Evolutionary conservation across 2,329 filamentous ascomycete genomes (phyloP), one percentile per base, ranked within the genome.

Genomic region (Diaporthe ilicicola): DNA sequence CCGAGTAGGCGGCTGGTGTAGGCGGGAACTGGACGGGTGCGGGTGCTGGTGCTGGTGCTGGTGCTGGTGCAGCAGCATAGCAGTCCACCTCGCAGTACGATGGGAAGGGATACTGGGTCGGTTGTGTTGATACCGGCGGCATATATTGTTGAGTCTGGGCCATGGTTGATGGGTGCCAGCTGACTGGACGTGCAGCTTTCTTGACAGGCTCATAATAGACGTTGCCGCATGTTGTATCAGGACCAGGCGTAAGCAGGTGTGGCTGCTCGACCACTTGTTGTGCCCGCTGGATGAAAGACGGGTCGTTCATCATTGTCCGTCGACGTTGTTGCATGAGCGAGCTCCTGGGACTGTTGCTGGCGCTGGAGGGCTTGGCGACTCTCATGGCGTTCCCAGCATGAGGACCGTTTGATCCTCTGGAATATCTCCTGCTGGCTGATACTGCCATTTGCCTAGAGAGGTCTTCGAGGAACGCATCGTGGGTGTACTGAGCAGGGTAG

Each of bases 121-220:
- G 70, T 70, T 80, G 79, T 75, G 79, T 70, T 54, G 71, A 59
- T n/a, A 69, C 53, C 15, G 69, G 66, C 27, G 64, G 53, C 46
- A 71, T 77, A 12, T 64, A 64, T 66, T 83, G 81, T 59, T 81
- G 79, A 71, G 80, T 79, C 19, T 82, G 78, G 76, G 78, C 78
- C 67, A 80, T 42, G 77, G 91, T 88, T 27, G 88, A 87, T 3
- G 92, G 91, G 78, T 94, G 93, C 93, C 93, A 94, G 84, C 92
- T 94, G 55, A 93, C 84, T 7, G 92, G 92, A 51, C 92, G 87
- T 66, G 81, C 81, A 48, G 84, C 80, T 76, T 81, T 79, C 75
- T 79, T 81, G 48, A 80, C 72, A 4, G 77, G 79, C 32, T 81
- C 78, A 70, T 80, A 78, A 44, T 76, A 74, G 39, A 66, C 65